These are phyloP conservation scores for Saccharomycopsis sp. DNA, from an alignment of 805 yeast genomes.

Conservation along the genomic window DNA sequence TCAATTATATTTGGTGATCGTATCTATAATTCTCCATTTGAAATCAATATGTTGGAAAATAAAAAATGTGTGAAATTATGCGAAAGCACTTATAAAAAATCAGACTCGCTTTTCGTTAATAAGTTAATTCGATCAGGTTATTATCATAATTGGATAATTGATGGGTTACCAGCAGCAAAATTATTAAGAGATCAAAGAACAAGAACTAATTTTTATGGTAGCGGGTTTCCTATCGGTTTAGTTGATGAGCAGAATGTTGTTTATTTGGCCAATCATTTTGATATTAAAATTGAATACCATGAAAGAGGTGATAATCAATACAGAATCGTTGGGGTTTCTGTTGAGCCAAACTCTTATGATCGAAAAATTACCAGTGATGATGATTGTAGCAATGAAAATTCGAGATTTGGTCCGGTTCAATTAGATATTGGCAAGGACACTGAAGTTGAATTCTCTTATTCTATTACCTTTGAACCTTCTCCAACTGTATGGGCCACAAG, in stretches of 20 bases:
- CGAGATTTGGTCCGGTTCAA: constrained; percentile 32
- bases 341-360: constrained; percentile 57
- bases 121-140: constrained; percentile 77
- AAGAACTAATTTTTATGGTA: constrained; percentile 56
- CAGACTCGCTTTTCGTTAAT: constrained; percentile 70
- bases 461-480: constrained; percentile 65
- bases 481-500: constrained; percentile 92
- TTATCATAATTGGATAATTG: constrained; percentile 86
- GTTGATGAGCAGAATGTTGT: constrained; percentile 51
- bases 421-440: constrained; percentile 46
- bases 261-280: constrained; percentile 74
- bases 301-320: constrained; percentile 54
- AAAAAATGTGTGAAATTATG: constrained; percentile 67
- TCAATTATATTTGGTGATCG: constrained; percentile 93
- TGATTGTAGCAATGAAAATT: neutral
- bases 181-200: constrained; percentile 50
- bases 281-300: constrained; percentile 77
- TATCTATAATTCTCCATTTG: constrained; percentile 87
- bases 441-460: constrained; percentile 73
- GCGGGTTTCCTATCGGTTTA: constrained; percentile 76
- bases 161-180: constrained; percentile 90
- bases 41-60: constrained; percentile 69
- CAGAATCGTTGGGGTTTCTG: constrained; percentile 89
- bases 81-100: constrained; percentile 44
- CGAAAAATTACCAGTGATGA: constrained; percentile 23